These are phyloP conservation scores for Cyberlindnera maritima DNA, from an alignment of 805 yeast species.

Conservation along the genomic window DNA sequence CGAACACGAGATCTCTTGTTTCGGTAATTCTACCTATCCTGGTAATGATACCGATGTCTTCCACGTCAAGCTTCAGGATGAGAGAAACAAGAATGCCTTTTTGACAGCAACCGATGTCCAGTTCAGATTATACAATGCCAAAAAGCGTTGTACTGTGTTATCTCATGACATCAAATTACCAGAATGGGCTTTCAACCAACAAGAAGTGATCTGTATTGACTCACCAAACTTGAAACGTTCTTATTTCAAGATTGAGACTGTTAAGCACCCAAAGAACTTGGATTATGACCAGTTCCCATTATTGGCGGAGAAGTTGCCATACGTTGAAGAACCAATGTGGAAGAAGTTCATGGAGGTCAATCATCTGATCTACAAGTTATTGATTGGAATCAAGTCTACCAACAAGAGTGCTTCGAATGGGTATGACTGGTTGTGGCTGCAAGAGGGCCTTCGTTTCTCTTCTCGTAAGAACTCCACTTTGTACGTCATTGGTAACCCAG, in stretches of 20 bases:
- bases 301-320: slow-evolving; percentile 7
- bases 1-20: slow-evolving; percentile 75
- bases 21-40: slow-evolving; percentile 57
- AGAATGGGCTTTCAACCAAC: slow-evolving; percentile 80
- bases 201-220: slow-evolving; percentile 84
- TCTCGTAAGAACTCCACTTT: slow-evolving; percentile 42
- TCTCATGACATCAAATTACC: slow-evolving; percentile 77
- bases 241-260: slow-evolving; percentile 71
- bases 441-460: slow-evolving; percentile 60
- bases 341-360: slow-evolving; percentile 24
- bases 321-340: slow-evolving; percentile 7
- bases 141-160: slow-evolving; percentile 66
- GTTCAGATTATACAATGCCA: slow-evolving; percentile 65
- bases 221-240: slow-evolving; percentile 67
- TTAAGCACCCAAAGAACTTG: slow-evolving; percentile 31
- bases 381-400: slow-evolving; percentile 18
- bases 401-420: slow-evolving; percentile 41
- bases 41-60: slow-evolving; percentile 74
- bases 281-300: slow-evolving; percentile 23
- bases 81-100: slow-evolving; percentile 28
- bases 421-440: slow-evolving; percentile 57
- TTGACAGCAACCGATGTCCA: slow-evolving; percentile 49
- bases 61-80: slow-evolving; percentile 49
- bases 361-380: slow-evolving; percentile 16
- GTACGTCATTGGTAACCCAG: slow-evolving; percentile 63